A percentile compares a stretch with the other conserved stretches of the same genome.
These are phyloP conservation scores for Penicillium arizonense DNA, from an alignment of 495 filamentous ascomycete species.

Conservation along the genomic window DNA sequence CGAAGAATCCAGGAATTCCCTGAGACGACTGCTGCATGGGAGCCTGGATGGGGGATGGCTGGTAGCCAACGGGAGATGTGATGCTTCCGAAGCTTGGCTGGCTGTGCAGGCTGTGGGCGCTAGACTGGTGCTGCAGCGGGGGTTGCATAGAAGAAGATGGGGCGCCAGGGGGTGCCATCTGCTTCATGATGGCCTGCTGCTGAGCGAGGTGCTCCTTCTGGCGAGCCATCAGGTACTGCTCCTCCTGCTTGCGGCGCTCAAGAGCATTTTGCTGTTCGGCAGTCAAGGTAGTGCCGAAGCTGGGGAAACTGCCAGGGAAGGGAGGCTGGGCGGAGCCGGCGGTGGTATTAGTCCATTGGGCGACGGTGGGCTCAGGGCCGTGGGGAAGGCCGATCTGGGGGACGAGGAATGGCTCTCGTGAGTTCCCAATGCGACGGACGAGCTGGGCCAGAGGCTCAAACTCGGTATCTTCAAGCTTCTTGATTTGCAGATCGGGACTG, in stretches of 20 bases:
- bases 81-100: conserved; percentile 94
- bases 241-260: conserved; percentile 94
- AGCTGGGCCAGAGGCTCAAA: conserved; percentile 96
- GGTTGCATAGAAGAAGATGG: conserved; percentile 48
- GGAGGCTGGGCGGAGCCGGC: conserved; percentile 78
- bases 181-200: conserved; percentile 75
- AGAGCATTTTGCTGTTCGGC: conserved; percentile 97
- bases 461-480: conserved; percentile 86
- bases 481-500: conserved; percentile 87
- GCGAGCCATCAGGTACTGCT: conserved; percentile 92
- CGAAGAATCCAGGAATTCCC: conserved; percentile 68
- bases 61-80: conserved; percentile 74
- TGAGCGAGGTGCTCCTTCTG: conserved; percentile 92
- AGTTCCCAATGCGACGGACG: conserved; percentile 95
- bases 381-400: conserved; percentile 94
- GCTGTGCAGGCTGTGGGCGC: conserved; percentile 91
- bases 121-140: conserved; percentile 85
- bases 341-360: conserved; percentile 38
- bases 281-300: conserved; percentile 95
- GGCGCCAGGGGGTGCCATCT: conserved; percentile 64
- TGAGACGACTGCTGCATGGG: conserved; percentile 53
- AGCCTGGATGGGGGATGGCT: conserved; percentile 70
- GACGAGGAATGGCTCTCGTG: conserved; percentile 93
- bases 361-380: conserved; percentile 57
- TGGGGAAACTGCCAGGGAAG: conserved; percentile 92